Evolutionary conservation across 805 yeast genomes (phyloP).

Genomic region (Candida arabinofermentans): DNA sequence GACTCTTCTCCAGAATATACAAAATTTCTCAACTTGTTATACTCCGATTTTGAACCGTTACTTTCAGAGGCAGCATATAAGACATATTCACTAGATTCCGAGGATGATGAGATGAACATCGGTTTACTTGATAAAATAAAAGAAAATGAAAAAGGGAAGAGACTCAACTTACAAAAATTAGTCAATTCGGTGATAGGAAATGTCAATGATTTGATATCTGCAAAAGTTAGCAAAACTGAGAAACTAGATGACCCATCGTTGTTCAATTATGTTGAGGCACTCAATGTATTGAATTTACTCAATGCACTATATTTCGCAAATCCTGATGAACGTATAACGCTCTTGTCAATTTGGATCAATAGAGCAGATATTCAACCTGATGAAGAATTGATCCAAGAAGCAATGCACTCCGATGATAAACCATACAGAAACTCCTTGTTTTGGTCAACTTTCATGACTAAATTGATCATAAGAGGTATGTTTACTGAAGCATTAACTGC

Average conservation of each 20-base stretch:
- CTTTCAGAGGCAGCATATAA: constrained; percentile 41
- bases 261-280: constrained; percentile 36
- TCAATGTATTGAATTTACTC: constrained; percentile 54
- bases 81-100: constrained; percentile 24
- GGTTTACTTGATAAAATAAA: constrained; percentile 30
- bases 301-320: constrained; percentile 48
- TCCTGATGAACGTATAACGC: constrained; percentile 38
- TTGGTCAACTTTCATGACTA: constrained; percentile 59
- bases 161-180: constrained; percentile 31
- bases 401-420: constrained; percentile 35
- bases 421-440: constrained; percentile 51
- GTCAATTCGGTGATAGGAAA: constrained; percentile 26
- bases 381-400: constrained; percentile 43
- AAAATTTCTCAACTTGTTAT: constrained; percentile 46
- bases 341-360: constrained; percentile 61
- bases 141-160: constrained; percentile 35
- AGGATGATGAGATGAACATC: constrained; percentile 23
- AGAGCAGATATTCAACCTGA: constrained; percentile 66
- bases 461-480: constrained; percentile 57
- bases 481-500: constrained; percentile 51
- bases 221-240: constrained; percentile 19
- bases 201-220: constrained; percentile 29
- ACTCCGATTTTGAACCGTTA: constrained; percentile 48
- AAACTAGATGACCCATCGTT: constrained; percentile 19
- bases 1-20: constrained; percentile 40